Base-by-base conservation (phyloP, 345 rosid genomes). In the Sapria himalayana region DNA sequence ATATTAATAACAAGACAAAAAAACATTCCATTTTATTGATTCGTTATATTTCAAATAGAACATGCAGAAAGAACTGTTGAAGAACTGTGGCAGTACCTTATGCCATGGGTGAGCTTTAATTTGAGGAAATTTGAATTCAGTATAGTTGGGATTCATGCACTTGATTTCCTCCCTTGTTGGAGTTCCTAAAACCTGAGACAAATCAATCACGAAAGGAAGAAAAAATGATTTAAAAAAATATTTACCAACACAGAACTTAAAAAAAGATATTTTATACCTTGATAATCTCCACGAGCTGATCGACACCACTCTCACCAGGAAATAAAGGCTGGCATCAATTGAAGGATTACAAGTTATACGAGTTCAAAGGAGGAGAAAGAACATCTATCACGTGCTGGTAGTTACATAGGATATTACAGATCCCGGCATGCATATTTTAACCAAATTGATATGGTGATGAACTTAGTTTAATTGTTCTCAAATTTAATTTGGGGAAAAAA, bases 101-200 rank as follows among this genome's bases (percentile, higher is more conserved):
- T 89, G 98, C 98, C 94, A 82, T 9, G 97, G 97, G 60, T 86
- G 97, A 33, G 97, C 93, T 65, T 86, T 86, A 41, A 86, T 86
- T 67, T 86, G 98, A 37, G 98, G 94, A 57, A 89, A 89, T 39
- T 82, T 89, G 65, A 74, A 89, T 58, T 89, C 98, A 0, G 85
- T 82, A 57, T 89, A 82, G 61, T 89, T 89, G 4, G 98, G 98
- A 43, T 89, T 89, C 98, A 89, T 89, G 70, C 94, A 89, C 60
- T 82, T 89, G 42, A 82, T 82, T 67, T 89, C 98, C 63, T 89
- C 94, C 46, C 98, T 62, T 19, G 98, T 89, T 19, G 98, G 98
- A 41, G 98, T 89, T 40, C 98, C 98, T 64, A 86, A 59, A 52
- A 86, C 85, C 96, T 85, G 17, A 48, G 46, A 33, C 14, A 45